Conservation (phyloP, 208 protist species). For the Acanthamoeba lugdunensis region DNA sequence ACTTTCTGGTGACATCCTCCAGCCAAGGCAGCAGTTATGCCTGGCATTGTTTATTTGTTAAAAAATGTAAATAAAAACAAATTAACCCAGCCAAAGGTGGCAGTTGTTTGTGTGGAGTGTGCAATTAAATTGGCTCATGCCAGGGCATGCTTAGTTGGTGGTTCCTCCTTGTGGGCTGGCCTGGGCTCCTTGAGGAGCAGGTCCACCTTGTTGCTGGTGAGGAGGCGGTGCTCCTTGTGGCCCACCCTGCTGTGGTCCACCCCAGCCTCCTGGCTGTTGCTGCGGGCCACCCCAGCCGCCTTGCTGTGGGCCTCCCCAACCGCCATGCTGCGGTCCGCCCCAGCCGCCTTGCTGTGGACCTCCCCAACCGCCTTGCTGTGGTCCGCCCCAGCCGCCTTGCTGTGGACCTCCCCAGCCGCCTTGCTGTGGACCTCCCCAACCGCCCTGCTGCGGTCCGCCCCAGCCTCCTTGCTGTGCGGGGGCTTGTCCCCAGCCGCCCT, state of each 20-base stretch:
- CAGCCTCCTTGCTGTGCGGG: neutral
- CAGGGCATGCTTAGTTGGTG: no score
- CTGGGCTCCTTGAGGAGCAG: no score
- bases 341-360: neutral
- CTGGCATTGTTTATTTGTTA: no score
- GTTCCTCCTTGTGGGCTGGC: no score
- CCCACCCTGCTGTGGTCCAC: no score
- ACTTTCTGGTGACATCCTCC: no score
- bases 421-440: neutral
- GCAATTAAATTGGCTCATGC: no score
- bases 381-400: neutral
- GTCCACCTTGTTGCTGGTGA: neutral
- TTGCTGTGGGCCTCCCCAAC: neutral
- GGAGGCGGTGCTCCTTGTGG: neutral
- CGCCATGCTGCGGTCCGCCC: neutral
- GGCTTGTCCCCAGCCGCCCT: neutral
- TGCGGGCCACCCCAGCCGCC: no score
- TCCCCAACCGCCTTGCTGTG: neutral
- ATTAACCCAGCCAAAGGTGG: no score
- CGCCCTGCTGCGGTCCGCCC: constrained; percentile 3
- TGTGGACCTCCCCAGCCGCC: constrained; percentile 2
- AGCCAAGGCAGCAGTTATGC: no score
- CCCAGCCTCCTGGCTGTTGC: neutral
- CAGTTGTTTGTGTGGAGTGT: no score
- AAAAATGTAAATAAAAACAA: no score